A percentile compares a stretch with the other conserved stretches of the same genome.
These are phyloP conservation scores for Paramecium caudatum DNA, from an alignment of 73 alveolate genomes.

Conservation along the genomic window DNA sequence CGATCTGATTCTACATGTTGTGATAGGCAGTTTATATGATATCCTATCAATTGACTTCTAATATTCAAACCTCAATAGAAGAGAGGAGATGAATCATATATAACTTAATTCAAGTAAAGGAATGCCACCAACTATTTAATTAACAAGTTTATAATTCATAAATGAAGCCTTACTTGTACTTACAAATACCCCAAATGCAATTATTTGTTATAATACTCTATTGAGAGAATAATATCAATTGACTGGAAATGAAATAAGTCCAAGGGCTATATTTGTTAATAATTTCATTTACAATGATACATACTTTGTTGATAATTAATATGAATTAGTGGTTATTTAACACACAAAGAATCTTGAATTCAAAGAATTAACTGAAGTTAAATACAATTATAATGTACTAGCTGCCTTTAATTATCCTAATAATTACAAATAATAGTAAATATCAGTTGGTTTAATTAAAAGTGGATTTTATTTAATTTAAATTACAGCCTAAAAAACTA, in stretches of 20 bases:
- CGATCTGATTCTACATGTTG: neutral
- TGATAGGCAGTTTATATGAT: neutral
- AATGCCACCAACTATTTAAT: neutral
- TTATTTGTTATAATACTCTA: neutral
- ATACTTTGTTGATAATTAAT: conserved; percentile 31
- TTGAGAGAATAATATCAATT: neutral
- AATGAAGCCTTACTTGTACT: neutral
- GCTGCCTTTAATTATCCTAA: conserved; percentile 9
- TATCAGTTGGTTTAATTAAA: neutral
- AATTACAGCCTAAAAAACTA: neutral
- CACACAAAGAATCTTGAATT: neutral
- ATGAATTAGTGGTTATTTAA: neutral
- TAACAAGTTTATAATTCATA: neutral
- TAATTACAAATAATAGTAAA: neutral
- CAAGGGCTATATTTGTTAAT: neutral
- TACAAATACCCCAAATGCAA: neutral
- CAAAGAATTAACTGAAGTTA: neutral
- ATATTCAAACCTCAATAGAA: neutral
- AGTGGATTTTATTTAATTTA: neutral
- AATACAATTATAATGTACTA: neutral
- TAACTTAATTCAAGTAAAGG: neutral
- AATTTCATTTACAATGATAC: neutral
- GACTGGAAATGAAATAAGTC: neutral
- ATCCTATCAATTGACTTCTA: neutral
- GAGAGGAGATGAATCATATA: too few relatives aligned